phyloP scores from a whole-genome alignment of 768 basidiomycete genomes.

The Russula sp. region DNA sequence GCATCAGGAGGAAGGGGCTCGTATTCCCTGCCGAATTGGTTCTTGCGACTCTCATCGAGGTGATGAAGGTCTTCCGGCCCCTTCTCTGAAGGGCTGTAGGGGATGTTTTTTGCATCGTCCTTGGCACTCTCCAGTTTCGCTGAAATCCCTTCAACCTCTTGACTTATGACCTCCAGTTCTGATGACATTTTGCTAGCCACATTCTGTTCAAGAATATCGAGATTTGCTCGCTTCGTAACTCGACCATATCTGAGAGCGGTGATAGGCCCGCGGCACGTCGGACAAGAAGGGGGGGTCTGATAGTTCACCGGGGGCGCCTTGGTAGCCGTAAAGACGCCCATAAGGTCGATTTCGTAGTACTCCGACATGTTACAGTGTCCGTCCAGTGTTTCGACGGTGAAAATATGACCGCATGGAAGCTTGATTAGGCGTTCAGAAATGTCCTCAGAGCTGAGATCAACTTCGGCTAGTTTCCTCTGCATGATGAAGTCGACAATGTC shows the following conservation, averaged over 20 bases:
- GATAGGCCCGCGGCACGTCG: conserved; percentile 39
- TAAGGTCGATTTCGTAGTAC: conserved; percentile 34
- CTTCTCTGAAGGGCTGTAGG: neutral
- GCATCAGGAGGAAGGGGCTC: conserved; percentile 29
- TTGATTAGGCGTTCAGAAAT: conserved; percentile 35
- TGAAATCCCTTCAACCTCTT: conserved; percentile 23
- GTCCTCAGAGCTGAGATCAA: conserved; percentile 34
- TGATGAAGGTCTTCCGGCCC: conserved; percentile 1
- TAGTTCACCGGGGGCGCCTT: conserved; percentile 36
- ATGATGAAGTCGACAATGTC: conserved; percentile 42
- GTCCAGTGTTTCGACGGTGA: conserved; percentile 44
- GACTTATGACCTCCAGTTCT: conserved; percentile 26
- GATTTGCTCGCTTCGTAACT: conserved; percentile 37
- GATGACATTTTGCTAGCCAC: conserved; percentile 37
- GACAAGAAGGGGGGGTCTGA: conserved; percentile 37
- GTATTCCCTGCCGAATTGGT: conserved; percentile 14
- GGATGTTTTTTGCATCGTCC: conserved; percentile 28
- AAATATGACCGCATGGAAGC: conserved; percentile 40
- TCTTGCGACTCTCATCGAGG: neutral
- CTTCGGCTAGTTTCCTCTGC: conserved; percentile 34
- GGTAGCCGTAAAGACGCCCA: conserved; percentile 32
- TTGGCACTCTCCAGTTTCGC: conserved; percentile 15
- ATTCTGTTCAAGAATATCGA: conserved; percentile 42
- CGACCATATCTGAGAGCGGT: conserved; percentile 40
- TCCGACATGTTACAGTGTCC: conserved; percentile 37